phyloP scores from a whole-genome alignment of 73 alveolate genomes.

The Tetrahymena borealis region DNA sequence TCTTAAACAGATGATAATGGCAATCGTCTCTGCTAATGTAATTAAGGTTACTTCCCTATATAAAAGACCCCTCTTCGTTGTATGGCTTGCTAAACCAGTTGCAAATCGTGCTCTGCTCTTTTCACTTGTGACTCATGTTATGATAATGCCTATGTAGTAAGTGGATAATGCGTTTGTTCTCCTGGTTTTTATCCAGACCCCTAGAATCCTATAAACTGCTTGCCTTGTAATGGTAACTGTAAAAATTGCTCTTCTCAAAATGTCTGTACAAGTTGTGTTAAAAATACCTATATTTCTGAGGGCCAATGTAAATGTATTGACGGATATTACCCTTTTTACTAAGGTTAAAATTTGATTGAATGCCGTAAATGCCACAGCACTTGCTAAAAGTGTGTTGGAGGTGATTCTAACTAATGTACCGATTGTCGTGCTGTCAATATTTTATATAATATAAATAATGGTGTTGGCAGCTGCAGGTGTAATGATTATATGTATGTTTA shows the following conservation, averaged over 20 bases:
- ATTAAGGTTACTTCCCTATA: not conserved
- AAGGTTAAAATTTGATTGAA: not conserved
- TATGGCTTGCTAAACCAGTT: not conserved
- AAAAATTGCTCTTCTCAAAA: not conserved
- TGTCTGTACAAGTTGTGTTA: not conserved
- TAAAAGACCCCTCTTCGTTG: not conserved
- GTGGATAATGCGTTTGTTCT: not conserved
- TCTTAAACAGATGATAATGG: not conserved
- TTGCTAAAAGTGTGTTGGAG: not conserved
- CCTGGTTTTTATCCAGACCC: not conserved
- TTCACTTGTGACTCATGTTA: not conserved
- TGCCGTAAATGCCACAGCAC: not conserved
- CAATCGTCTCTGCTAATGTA: not conserved
- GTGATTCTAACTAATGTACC: not conserved
- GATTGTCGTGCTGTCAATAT: not conserved
- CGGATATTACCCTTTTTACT: not conserved
- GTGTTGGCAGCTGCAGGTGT: not conserved
- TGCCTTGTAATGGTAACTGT: not conserved
- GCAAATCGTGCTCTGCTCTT: not conserved
- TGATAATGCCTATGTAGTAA: not conserved
- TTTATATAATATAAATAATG: not conserved
- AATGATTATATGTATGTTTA: not conserved
- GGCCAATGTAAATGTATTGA: not conserved
- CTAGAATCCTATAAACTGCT: not conserved
- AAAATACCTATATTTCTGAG: not conserved